A percentile compares a stretch with the other conserved stretches of the same genome.
Evolutionary conservation across 768 basidiomycete species (phyloP).

Genomic region (Lactarius hengduanensis): DNA sequence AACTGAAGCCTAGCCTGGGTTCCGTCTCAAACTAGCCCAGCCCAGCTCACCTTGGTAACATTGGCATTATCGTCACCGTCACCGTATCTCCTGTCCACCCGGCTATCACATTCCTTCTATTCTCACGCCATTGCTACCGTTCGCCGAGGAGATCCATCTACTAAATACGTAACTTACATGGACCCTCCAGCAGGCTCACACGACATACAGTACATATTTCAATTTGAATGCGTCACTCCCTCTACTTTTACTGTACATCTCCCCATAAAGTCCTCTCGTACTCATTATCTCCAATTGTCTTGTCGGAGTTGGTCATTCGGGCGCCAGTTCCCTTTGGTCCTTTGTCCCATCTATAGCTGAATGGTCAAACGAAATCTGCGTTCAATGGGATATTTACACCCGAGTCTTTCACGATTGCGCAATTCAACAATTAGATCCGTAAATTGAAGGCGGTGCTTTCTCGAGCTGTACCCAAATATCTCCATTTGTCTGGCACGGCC

Average conservation of each 20-base stretch:
- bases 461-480: slow-evolving; percentile 4
- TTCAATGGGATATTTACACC: background rate
- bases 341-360: background rate
- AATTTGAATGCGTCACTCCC: slow-evolving; percentile 25
- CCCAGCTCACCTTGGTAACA: slow-evolving; percentile 3
- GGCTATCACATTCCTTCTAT: slow-evolving; percentile 21
- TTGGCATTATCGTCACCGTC: background rate
- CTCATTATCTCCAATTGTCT: background rate
- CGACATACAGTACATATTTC: slow-evolving; percentile 9
- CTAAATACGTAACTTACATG: slow-evolving; percentile 9
- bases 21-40: background rate
- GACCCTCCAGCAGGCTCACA: slow-evolving; percentile 1
- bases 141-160: slow-evolving; percentile 26
- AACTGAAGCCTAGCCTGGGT: background rate
- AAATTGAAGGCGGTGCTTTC: slow-evolving; percentile 2
- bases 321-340: background rate
- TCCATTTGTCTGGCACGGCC: slow-evolving; percentile 5
- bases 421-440: background rate
- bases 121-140: slow-evolving; percentile 11
- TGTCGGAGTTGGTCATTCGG: background rate
- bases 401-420: background rate
- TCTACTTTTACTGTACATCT: background rate
- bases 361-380: background rate
- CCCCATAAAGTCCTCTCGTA: background rate
- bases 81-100: background rate